Percentiles rank a stretch among this genome's conserved stretches.
Conservation (phyloP, 2,329 filamentous ascomycete genomes). For the Purpureocillium lavendulum region DNA sequence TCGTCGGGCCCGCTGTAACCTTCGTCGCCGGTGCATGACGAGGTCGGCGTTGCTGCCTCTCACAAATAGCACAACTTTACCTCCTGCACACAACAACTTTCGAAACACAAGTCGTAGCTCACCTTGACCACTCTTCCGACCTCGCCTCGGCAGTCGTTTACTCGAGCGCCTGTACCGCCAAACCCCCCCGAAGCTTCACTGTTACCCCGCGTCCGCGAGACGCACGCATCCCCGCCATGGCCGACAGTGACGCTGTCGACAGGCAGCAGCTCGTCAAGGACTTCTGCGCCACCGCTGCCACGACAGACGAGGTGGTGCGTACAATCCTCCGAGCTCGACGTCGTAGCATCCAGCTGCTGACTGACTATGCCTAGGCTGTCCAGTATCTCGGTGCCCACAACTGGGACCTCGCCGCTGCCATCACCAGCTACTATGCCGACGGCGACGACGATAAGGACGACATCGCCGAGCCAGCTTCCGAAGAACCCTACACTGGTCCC, state of each 20-base stretch:
- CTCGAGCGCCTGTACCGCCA: too few species aligned
- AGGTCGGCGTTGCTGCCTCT: slow-evolving; percentile 8
- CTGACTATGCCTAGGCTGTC: slow-evolving; percentile 41
- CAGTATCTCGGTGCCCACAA: slow-evolving; percentile 49
- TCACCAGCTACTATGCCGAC: slow-evolving; percentile 53
- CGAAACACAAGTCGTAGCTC: too few species aligned
- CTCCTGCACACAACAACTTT: too few species aligned
- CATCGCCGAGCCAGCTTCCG: slow-evolving; percentile 8
- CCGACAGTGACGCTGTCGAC: slow-evolving; percentile 13
- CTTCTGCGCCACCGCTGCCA: slow-evolving; percentile 17
- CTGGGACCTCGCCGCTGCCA: slow-evolving; percentile 28
- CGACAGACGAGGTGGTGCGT: slow-evolving; percentile 18
- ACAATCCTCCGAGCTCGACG: too few species aligned
- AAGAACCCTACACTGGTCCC: slow-evolving; percentile 47
- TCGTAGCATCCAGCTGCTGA: background rate
- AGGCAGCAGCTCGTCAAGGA: slow-evolving; percentile 17
- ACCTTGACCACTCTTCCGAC: background rate
- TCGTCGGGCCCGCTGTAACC: too few species aligned
- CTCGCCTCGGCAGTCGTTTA: too few species aligned
- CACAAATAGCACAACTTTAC: background rate
- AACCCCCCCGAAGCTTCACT: too few species aligned
- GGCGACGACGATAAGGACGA: slow-evolving; percentile 41
- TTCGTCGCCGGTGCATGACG: slow-evolving; percentile 8
- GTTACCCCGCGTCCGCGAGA: background rate
- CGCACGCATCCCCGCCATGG: slow-evolving; percentile 15